Evolutionary conservation across 179 eudicot species (phyloP).

Genomic region (Patellifolia procumbens): DNA sequence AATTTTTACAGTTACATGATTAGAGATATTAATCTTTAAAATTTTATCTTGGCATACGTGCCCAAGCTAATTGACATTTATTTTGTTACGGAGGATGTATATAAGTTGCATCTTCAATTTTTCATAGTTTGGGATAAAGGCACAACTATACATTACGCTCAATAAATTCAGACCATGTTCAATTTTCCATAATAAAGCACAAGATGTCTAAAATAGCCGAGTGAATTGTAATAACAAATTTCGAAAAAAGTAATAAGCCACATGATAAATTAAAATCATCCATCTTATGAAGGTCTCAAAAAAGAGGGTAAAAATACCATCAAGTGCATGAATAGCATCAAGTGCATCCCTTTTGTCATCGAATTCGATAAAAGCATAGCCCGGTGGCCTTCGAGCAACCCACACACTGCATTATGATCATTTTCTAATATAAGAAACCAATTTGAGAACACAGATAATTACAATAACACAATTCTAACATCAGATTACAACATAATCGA

Average conservation of each 20-base stretch:
- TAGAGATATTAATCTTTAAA: too few species aligned
- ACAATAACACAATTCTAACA: neutral
- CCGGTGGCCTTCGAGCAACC: conserved; percentile 97
- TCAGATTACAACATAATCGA: too few species aligned
- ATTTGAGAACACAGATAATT: neutral
- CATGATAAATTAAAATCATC: too few species aligned
- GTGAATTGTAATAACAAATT: neutral
- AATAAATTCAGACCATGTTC: neutral
- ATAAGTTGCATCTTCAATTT: neutral
- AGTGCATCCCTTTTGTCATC: conserved; percentile 88
- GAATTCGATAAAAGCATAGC: conserved; percentile 85
- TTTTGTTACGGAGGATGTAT: too few species aligned
- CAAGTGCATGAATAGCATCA: conserved; percentile 71
- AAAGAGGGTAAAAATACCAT: conserved; percentile 46
- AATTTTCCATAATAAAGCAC: neutral
- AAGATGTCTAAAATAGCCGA: neutral
- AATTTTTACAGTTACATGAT: too few species aligned
- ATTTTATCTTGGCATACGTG: too few species aligned
- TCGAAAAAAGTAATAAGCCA: too few species aligned
- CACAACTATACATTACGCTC: neutral
- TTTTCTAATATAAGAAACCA: neutral
- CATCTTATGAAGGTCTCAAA: neutral
- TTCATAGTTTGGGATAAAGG: neutral
- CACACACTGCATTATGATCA: conserved; percentile 62
- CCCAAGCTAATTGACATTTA: too few species aligned